phyloP scores from a whole-genome alignment of 192 early-diverging fungal genomes.

The Allomyces arbusculus region DNA sequence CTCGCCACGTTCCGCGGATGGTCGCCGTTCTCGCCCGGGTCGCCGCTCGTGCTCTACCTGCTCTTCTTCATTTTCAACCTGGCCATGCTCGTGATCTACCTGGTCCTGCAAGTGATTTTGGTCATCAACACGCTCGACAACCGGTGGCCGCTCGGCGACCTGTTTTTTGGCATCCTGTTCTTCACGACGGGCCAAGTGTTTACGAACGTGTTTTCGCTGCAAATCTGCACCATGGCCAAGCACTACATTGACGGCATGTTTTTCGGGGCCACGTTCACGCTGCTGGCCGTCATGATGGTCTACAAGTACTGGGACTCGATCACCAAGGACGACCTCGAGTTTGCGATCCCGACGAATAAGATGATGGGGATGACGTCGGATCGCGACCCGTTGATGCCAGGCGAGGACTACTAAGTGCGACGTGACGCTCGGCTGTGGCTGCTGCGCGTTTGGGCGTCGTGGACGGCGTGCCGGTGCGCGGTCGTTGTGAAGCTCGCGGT shows the following conservation, averaged over 20 bases:
- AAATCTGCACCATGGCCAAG: conserved; percentile 70
- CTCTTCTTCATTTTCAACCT: conserved; percentile 75
- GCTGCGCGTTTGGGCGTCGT: too few relatives aligned
- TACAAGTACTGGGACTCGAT: conserved; percentile 99
- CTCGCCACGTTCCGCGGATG: conserved; percentile 61
- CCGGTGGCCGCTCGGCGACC: conserved; percentile 88
- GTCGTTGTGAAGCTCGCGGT: too few relatives aligned
- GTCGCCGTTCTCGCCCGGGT: conserved; percentile 30
- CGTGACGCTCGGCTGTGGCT: too few relatives aligned
- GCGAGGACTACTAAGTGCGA: not conserved
- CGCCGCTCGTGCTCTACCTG: conserved; percentile 58
- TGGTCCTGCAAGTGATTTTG: conserved; percentile 76
- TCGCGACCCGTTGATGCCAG: not conserved
- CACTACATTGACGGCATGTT: conserved; percentile 96
- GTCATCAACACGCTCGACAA: conserved; percentile 88
- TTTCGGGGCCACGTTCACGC: conserved; percentile 74
- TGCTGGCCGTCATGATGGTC: conserved; percentile 94
- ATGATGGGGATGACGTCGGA: not conserved
- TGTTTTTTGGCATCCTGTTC: conserved; percentile 71
- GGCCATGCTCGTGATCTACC: conserved; percentile 62
- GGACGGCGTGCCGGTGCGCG: too few relatives aligned
- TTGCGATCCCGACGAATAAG: conserved; percentile 10
- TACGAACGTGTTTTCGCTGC: conserved; percentile 53
- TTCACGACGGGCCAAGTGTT: conserved; percentile 69
- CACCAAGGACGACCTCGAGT: conserved; percentile 96